Evolutionary conservation across 2,329 filamentous ascomycete genomes (phyloP), one percentile per base, ranked within the genome.

Genomic region (Zasmidium angulare): DNA sequence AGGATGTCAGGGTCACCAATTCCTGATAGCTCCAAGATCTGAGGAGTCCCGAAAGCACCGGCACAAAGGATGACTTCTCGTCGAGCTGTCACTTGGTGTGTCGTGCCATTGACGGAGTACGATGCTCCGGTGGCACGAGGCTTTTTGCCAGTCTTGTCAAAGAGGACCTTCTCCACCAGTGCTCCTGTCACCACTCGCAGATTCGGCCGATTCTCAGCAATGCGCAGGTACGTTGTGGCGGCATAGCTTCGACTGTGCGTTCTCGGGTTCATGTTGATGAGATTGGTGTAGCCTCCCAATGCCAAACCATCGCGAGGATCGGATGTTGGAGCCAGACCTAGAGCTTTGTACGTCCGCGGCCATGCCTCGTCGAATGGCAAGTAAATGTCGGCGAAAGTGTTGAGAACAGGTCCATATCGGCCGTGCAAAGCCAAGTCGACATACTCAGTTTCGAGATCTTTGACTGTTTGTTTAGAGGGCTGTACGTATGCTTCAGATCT

Each of bases 11-110:
- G 54, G 36, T 36, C 29, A 1, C 86, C 86, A 31, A 89, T 78
- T 0, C 86, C 86, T 0, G 84, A 87, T 1, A 87, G 75, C 62
- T 88, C 85, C 17, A 83, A 79, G 10, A 85, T 72, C 69, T 82
- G 84, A 2, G 81, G 86, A 10, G 82, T 85, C 66, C 81, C 79
- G 46, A 83, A 74, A 22, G 78, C 80, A 0, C 86, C 86, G 0
- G 84, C 84, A 2, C 80, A 80, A 1, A 89, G 69, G 31, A 89
- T 79, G 10, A 3, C 79, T 75, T 2, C 77, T 72, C 46, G 77
- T 10, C 62, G 66, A 64, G 68, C 74, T 2, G 64, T 69, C 14
- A 53, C 56, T 9, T 43, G n/a, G 23, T 60, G 22, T 2, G 21
- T 46, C n/a, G 51, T 58, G 22, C 43, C 52, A 2, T 64, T 69